Conservation (phyloP, 352 stramenopile genomes). For the Phytopythium sindhum region DNA sequence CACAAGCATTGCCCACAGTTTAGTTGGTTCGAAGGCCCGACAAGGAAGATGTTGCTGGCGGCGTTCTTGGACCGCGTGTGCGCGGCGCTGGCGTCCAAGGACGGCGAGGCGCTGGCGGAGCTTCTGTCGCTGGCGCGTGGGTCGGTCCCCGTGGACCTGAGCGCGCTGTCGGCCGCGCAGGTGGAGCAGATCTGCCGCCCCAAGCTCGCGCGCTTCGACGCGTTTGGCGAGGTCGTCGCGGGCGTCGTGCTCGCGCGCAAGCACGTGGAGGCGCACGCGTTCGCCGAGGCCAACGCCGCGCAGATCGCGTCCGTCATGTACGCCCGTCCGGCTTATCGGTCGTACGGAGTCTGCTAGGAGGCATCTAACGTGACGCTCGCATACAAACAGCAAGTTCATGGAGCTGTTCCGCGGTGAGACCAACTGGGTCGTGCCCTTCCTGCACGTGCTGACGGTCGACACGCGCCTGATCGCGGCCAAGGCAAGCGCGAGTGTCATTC, state of each 20-base stretch:
- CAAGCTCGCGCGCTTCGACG: constrained; percentile 53
- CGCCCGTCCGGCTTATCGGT: constrained; percentile 2
- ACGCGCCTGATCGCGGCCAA: constrained; percentile 65
- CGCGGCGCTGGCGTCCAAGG: constrained; percentile 40
- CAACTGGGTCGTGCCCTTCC: constrained; percentile 83
- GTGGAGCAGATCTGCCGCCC: constrained; percentile 47
- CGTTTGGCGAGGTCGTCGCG: constrained; percentile 58
- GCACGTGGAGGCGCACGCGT: constrained; percentile 34
- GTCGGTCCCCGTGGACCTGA: constrained; percentile 33
- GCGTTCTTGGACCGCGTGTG: constrained; percentile 62
- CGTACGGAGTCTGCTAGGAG: background rate
- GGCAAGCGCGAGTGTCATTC: constrained; percentile 17
- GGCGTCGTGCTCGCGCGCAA: constrained; percentile 67
- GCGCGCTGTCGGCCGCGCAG: constrained; percentile 40
- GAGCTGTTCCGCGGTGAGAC: constrained; percentile 80
- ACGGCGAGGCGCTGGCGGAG: constrained; percentile 47
- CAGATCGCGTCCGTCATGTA: constrained; percentile 77
- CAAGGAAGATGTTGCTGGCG: constrained; percentile 45
- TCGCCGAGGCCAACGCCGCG: constrained; percentile 53
- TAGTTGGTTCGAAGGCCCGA: background rate
- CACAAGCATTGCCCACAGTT: background rate
- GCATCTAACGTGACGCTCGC: constrained; percentile 17
- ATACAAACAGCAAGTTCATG: constrained; percentile 60
- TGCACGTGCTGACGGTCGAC: constrained; percentile 79
- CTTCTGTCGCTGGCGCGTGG: constrained; percentile 44